phyloP scores from a whole-genome alignment of 164 flowering plant genomes.

The Kingdonia uniflora region DNA sequence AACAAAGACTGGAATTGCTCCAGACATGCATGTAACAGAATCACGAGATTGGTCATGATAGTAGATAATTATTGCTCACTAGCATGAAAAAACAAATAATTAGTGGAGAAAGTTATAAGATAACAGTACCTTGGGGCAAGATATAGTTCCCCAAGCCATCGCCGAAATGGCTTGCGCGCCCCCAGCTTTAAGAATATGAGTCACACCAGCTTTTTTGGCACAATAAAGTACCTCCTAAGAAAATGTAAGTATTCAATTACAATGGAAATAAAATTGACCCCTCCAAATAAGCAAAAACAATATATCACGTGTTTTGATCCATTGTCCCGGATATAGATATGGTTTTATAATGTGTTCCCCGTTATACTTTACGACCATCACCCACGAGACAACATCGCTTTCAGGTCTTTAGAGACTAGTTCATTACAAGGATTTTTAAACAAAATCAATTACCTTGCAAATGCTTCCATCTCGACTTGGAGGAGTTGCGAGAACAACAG shows the following conservation, averaged over 20 bases:
- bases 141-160: constrained; percentile 99
- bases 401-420: no score
- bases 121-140: constrained; percentile 82
- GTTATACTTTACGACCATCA: no score
- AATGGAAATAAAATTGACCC: not conserved
- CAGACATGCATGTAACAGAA: not conserved
- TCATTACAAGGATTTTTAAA: not conserved
- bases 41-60: not conserved
- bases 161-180: constrained; percentile 99
- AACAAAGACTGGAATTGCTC: no score
- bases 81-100: not conserved
- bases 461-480: constrained; percentile 76
- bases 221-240: constrained; percentile 90
- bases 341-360: no score
- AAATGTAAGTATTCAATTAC: not conserved
- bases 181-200: constrained; percentile 96
- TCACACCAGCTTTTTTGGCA: constrained; percentile 98
- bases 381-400: no score
- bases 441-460: constrained; percentile 59
- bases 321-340: no score
- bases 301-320: no score
- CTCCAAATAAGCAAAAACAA: no score
- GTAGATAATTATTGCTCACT: not conserved
- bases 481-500: constrained; percentile 91
- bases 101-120: not conserved